These are phyloP conservation scores for Aspergillus haitiensis DNA, from an alignment of 495 filamentous ascomycete genomes.

Conservation along the genomic window DNA sequence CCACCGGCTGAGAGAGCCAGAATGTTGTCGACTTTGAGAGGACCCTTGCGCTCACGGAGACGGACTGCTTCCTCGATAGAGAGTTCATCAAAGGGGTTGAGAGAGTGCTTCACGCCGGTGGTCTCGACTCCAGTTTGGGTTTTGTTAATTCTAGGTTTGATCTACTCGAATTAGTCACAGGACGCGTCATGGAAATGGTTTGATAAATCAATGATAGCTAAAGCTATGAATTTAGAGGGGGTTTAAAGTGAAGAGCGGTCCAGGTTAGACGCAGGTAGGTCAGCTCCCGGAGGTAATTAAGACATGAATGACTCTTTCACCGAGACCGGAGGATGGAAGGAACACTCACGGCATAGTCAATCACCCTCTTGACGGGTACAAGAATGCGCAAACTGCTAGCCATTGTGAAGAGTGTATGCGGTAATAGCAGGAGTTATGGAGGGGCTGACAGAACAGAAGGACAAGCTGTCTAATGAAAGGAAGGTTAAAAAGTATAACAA, in stretches of 20 bases:
- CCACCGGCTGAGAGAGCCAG: conserved; percentile 86
- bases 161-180: conserved; percentile 46
- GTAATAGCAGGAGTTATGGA: background rate
- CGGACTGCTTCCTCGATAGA: conserved; percentile 93
- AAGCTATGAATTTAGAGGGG: too few relatives aligned
- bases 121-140: conserved; percentile 91
- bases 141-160: conserved; percentile 98
- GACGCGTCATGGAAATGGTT: too few relatives aligned
- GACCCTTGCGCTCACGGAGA: conserved; percentile 75
- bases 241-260: too few relatives aligned
- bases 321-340: conserved; percentile 24
- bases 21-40: conserved; percentile 74
- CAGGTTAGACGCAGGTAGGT: background rate
- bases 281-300: background rate
- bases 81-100: conserved; percentile 99
- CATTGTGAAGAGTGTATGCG: conserved; percentile 53
- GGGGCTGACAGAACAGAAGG: background rate
- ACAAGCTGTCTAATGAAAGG: conserved; percentile 10
- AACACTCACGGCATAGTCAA: conserved; percentile 90
- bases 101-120: conserved; percentile 87
- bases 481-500: conserved; percentile 7
- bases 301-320: conserved; percentile 15
- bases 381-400: conserved; percentile 79
- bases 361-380: conserved; percentile 95
- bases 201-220: too few relatives aligned